Evolutionary conservation across 805 yeast species (phyloP), one percentile per base, ranked within the genome.

Genomic region (Starmerella potacharoeniae): DNA sequence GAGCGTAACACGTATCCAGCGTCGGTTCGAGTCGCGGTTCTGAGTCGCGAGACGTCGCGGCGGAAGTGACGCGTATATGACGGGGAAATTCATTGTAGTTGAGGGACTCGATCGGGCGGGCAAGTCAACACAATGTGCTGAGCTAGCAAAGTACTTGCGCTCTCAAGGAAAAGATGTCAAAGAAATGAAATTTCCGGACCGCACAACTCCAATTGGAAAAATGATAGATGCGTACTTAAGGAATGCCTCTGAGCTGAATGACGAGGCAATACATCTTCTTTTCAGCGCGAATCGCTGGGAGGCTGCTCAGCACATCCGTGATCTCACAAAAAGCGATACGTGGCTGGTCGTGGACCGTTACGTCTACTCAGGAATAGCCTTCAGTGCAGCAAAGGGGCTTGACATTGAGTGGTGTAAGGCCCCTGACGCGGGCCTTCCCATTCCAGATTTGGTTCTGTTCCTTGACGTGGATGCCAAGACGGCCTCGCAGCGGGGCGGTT

Each of bases 201-300:
- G 98, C 57, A 73, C 85, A 0, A 93, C 97, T 0, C 75, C 77
- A 10, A 84, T 88, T 43, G 99, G 99, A 2, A 65, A 75, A 56
- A 70, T 89, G 60, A 90, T 93, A 63, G 79, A 93, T 68, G 67
- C 74, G 53, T 93, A 89, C 66, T 73, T 93, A 31, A 75, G 78
- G 0, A 42, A 59, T 14, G 53, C 59, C 1, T 76, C 81, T 59
- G 69, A 72, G 28, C 67, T 89, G 17, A 77, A 82, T 16, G 96
- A 90, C 64, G 82, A 88, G 66, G 75, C 95, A 0, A 83, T 89
- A 5, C 99, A 93, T 69, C 73, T 93, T 29, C 71, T 93, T 36
- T 93, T 93, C 68, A 81, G 89, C 61, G 96, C 97, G 1, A 93
- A 93, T 64, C 72, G 99, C 59, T 93, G 99, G 99, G 99, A 93